Percentiles rank a stretch among this genome's conserved stretches.
phyloP scores from a whole-genome alignment of 2,329 filamentous ascomycete genomes.

The Diplodia intermedia region DNA sequence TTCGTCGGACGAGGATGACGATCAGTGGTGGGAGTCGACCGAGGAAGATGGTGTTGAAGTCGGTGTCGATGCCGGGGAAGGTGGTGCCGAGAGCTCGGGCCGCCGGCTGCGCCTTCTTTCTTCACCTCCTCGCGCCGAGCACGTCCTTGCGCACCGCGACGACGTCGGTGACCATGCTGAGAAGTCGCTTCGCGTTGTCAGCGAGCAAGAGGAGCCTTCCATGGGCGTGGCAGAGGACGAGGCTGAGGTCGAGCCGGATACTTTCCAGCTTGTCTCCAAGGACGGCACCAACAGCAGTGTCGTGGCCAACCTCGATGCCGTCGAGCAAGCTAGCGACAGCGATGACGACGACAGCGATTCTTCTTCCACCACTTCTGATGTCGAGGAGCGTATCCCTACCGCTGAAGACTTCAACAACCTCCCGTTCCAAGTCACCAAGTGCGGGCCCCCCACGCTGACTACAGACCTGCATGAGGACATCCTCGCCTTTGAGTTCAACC shows the following conservation, averaged over 20 bases:
- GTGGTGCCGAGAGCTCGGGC: constrained; percentile 1
- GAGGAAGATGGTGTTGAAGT: background rate
- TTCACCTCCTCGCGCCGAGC: too few relatives aligned
- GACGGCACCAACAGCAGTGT: background rate
- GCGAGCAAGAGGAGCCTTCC: background rate
- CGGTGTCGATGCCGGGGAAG: background rate
- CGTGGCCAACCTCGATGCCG: background rate
- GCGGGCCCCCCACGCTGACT: too few relatives aligned
- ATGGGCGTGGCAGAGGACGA: background rate
- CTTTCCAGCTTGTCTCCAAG: background rate
- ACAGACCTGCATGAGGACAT: too few relatives aligned
- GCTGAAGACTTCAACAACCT: too few relatives aligned
- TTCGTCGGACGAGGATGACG: background rate
- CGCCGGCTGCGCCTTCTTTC: too few relatives aligned
- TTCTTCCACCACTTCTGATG: too few relatives aligned
- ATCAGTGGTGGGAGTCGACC: background rate
- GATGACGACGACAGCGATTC: background rate
- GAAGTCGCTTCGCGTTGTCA: too few relatives aligned
- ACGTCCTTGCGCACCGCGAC: too few relatives aligned
- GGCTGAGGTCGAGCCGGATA: background rate
- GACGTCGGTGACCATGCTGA: background rate
- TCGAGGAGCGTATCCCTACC: too few relatives aligned
- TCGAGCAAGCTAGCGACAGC: background rate
- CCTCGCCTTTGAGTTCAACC: too few relatives aligned
- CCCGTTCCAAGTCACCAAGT: too few relatives aligned